Conservation (phyloP, 2,329 filamentous ascomycete genomes). For the Pestalotiopsis sp. region DNA sequence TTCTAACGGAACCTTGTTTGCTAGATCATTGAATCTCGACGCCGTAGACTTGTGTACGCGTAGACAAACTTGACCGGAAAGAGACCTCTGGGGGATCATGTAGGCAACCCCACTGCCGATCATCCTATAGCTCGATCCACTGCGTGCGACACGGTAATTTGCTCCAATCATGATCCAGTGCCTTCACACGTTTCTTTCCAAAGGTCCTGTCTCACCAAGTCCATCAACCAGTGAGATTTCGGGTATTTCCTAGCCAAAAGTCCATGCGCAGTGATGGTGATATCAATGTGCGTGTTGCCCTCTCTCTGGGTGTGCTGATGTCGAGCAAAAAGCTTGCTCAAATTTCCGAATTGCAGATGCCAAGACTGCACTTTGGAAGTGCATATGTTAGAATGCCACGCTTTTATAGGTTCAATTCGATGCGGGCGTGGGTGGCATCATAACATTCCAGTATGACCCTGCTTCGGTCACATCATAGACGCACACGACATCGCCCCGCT, state of each 20-base stretch:
- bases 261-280: not conserved
- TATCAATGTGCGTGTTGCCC: not conserved
- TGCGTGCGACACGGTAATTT: not conserved
- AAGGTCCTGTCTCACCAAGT: not conserved
- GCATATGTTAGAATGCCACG: not conserved
- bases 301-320: not conserved
- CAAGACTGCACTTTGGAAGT: not conserved
- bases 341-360: not conserved
- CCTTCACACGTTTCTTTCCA: not conserved
- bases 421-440: not conserved
- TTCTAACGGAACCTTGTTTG: no score
- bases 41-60: not conserved
- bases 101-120: slow-evolving; percentile 3
- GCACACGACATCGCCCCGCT: not conserved
- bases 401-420: not conserved
- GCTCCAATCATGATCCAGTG: not conserved
- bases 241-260: not conserved
- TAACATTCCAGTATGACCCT: not conserved
- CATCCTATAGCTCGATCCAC: slow-evolving; percentile 5
- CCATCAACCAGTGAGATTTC: not conserved
- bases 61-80: not conserved
- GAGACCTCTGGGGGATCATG: not conserved
- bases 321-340: not conserved
- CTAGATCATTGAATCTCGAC: no score
- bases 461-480: not conserved